Base-by-base conservation (phyloP, 805 yeast species). In the Zygoascus ofunaensis region DNA sequence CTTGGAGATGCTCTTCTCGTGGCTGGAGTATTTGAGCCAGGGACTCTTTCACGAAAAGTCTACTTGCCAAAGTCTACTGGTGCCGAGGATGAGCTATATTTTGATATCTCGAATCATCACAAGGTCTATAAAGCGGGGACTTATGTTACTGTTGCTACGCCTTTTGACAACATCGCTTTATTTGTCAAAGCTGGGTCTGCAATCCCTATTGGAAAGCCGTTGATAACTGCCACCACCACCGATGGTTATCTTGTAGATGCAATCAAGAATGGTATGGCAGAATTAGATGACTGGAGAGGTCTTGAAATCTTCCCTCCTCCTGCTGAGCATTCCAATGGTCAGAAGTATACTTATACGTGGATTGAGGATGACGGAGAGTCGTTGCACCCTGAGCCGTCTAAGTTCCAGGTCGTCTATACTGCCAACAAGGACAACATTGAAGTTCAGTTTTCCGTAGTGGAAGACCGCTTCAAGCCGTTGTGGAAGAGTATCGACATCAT, bases 241-340 rank as follows among this genome's bases (percentile, higher is more conserved):
- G 12, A 26, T 26, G n/a, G n/a, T n/a, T 12, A 8, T 26, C 30
- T 26, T 8, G 12, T 26, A 8, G 34, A 19, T 21, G 19, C n/a
- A n/a, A 12, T 33, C 5, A 18, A 18, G 18, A 7, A 18, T 17
- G 43, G 21, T 5, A 26, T 12, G 7, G n/a, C 17, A 24, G 35
- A 36, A 32, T 12, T 15, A 19, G 42, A 46, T 14, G 22, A 37
- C 18, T 39, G 37, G 32, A 21, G 39, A 44, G 30, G 26, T 5
- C 22, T 46, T 47, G 32, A 53, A 37, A 37, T 43, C 4, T 43
- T 37, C 32, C 46, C 46, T 8, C 43, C 42, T 15, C 14, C 33
- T 7, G 12, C 21, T 12, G 46, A 37, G 18, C 19, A 43, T 19
- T 43, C 46, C 17, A 14, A 22, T 14, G 44, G 44, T 7, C 46